phyloP scores from a whole-genome alignment of 2,329 filamentous ascomycete genomes.

The Alternaria arbusti region DNA sequence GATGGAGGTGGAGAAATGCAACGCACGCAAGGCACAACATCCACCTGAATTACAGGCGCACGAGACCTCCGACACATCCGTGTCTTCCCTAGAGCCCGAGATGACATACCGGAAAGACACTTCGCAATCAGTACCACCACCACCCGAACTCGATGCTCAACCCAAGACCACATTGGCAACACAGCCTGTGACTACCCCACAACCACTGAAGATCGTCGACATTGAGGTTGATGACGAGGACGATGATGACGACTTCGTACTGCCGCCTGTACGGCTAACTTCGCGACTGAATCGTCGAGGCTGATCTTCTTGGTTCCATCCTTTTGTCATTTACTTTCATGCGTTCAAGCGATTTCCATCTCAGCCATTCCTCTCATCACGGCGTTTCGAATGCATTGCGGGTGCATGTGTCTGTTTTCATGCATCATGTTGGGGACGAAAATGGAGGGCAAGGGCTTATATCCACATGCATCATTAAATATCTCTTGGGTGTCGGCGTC shows the following conservation, averaged over 20 bases:
- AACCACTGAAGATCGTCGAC: slow-evolving; percentile 30
- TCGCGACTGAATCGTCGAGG: slow-evolving; percentile 32
- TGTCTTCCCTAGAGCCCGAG: slow-evolving; percentile 23
- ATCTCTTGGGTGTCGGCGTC: neutral
- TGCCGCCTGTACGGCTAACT: slow-evolving; percentile 46
- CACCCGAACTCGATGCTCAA: slow-evolving; percentile 9
- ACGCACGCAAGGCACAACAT: slow-evolving; percentile 22
- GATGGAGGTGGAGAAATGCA: slow-evolving; percentile 40
- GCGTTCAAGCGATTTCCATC: slow-evolving; percentile 40
- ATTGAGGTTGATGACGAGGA: slow-evolving; percentile 48
- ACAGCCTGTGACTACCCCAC: neutral
- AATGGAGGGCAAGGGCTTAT: neutral
- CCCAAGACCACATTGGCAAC: slow-evolving; percentile 15
- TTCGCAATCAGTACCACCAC: slow-evolving; percentile 15
- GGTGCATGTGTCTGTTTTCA: neutral
- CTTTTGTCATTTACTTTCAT: slow-evolving; percentile 15
- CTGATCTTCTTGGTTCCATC: slow-evolving; percentile 4
- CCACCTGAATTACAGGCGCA: slow-evolving; percentile 17
- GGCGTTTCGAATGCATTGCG: slow-evolving; percentile 15
- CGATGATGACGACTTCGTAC: slow-evolving; percentile 41
- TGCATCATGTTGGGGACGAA: slow-evolving; percentile 5
- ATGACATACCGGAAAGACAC: slow-evolving; percentile 22
- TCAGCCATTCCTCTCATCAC: slow-evolving; percentile 10
- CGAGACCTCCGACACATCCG: slow-evolving; percentile 23
- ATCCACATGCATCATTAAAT: neutral